These are phyloP conservation scores for Millerozyma acaciae DNA, from an alignment of 805 yeast species.

Conservation along the genomic window DNA sequence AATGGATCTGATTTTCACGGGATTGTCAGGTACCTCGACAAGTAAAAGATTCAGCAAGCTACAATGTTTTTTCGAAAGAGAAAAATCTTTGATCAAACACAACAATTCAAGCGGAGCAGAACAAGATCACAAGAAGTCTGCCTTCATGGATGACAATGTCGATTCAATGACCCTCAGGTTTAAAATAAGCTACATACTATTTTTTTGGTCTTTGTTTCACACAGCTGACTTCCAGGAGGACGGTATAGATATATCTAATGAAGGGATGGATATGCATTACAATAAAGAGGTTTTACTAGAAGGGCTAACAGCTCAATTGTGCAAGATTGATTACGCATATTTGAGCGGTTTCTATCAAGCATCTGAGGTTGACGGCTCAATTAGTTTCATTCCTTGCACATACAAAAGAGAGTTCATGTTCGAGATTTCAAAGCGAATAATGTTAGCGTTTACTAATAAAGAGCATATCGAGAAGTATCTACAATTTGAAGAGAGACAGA, in stretches of 20 bases:
- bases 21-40: no score
- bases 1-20: no score
- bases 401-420: background rate
- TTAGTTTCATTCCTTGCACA: background rate
- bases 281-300: no score
- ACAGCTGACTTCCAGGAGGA: background rate
- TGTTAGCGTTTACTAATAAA: background rate
- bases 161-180: conserved; percentile 27
- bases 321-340: conserved; percentile 8
- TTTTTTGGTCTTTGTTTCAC: conserved; percentile 13
- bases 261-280: no score
- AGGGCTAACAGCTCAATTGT: no score
- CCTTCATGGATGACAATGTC: conserved; percentile 19
- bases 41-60: no score
- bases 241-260: no score
- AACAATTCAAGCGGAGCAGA: conserved; percentile 1
- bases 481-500: no score
- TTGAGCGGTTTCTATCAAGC: conserved; percentile 12
- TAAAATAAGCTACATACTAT: conserved; percentile 15
- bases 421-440: background rate
- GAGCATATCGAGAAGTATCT: background rate
- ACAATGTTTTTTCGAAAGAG: background rate
- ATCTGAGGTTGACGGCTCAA: background rate
- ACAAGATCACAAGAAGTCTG: conserved; percentile 15
- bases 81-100: background rate